A percentile compares a stretch with the other conserved stretches of the same genome.
Evolutionary conservation across 169 alveolate genomes (phyloP).

Genomic region (Prorocentrum cordatum): DNA sequence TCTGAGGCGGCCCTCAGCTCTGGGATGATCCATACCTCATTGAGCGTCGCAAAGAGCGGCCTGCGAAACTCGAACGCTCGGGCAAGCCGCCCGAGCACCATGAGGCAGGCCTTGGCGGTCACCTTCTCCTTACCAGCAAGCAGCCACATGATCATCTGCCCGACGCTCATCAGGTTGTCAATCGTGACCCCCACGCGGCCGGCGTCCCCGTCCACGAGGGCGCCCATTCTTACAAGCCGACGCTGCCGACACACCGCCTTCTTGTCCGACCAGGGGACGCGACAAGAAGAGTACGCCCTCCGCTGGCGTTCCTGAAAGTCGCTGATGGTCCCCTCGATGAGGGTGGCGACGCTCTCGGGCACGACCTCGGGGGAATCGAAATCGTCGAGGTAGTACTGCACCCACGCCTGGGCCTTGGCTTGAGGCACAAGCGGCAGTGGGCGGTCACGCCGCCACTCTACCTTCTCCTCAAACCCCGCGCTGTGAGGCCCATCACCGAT

Average conservation of each 20-base stretch:
- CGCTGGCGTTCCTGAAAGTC: background rate
- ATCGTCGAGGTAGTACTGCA: conserved; percentile 24
- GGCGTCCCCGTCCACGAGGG: background rate
- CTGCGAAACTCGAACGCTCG: conserved; percentile 9
- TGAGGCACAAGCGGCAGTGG: background rate
- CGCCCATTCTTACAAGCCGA: background rate
- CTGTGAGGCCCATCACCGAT: background rate
- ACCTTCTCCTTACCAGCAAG: background rate
- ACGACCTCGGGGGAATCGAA: conserved; percentile 5
- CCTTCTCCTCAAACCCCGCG: background rate
- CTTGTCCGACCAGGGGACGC: background rate
- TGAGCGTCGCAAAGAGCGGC: background rate
- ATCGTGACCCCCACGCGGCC: too few species aligned
- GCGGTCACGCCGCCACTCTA: conserved; percentile 15
- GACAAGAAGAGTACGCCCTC: background rate
- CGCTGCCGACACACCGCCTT: background rate
- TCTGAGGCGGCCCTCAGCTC: too few species aligned
- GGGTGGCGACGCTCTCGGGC: background rate
- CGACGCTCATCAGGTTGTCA: too few species aligned
- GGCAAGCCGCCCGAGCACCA: background rate
- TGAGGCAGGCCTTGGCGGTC: background rate
- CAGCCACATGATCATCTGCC: background rate
- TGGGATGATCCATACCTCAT: background rate
- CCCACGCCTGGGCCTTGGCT: background rate
- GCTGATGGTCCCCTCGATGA: background rate